Evolutionary conservation across 139 green algal species (phyloP), one percentile per base, ranked within the genome.

Genomic region (Pedinophyceae sp.): DNA sequence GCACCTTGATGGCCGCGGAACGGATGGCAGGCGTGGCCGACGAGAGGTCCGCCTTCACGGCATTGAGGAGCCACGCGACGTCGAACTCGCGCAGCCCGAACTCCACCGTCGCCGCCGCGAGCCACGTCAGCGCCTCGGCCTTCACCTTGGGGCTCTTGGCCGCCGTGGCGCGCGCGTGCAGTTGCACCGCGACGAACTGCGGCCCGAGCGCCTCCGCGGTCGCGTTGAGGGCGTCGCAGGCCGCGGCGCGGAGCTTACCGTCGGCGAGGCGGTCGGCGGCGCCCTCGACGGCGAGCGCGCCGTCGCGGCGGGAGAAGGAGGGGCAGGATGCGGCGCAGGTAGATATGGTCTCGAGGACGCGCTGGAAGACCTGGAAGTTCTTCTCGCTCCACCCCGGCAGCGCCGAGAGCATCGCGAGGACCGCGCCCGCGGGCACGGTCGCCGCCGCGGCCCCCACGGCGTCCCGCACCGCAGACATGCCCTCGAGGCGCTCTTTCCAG

Each of bases 311-410:
- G 34, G 34, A 13, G 34, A 43, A 43, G 23, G 45, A 17, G 45
- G 45, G 45, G 45, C 18, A 5, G 45, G 45, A 17, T 16, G 34
- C 34, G 10, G 34, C 10, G 24, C n/a, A 27, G 23, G 17, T 18
- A 7, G n/a, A 7, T 27, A 27, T 13, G 46, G 18, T 22, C 23
- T 51, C 13, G 38, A n/a, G n/a, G n/a, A n/a, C n/a, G n/a, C n/a
- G n/a, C n/a, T n/a, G n/a, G n/a, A n/a, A n/a, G 15, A 93, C 88
- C 84, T 97, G 89, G 65, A 97, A 93, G 61, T 96, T 96, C 66
- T 94, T 96, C 55, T 97, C 89, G 3, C 27, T 59, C 78, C 82
- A 96, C 48, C 89, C 78, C 2, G 84, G 86, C 39, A 93, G 23
- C 30, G 74, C 59, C 3, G 72, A 60, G 59, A 70, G 30, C 50